Base-by-base conservation (phyloP, 306 rosid genomes). In the Prunus salicina region DNA sequence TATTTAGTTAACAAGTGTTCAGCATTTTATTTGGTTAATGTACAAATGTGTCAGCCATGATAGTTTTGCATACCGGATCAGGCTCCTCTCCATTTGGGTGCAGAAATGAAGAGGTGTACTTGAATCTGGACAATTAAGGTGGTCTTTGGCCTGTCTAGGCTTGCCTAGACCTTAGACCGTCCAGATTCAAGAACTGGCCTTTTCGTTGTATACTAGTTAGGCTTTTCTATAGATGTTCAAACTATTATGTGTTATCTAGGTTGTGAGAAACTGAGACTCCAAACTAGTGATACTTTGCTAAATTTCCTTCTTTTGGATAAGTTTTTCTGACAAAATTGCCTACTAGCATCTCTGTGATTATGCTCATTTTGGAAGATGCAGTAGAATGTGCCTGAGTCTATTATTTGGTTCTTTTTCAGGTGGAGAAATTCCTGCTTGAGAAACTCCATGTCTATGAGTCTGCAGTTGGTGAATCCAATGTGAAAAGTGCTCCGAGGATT, bases 361-460 rank as follows among this genome's bases (percentile, higher is more conserved):
- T 38, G 34, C 52, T 41, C 38, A 9, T 24, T 4, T 22, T 58
- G 64, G 8, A 41, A 68, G 38, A 24, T 43, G 55, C 20, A 4
- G 32, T 14, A 46, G 24, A 67, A 12, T 46, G n/a, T 68, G 41
- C 73, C 60, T 49, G 41, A 15, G 58, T 47, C 24, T 72, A 41
- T 3, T 72, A 3, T 70, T 28, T 52, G 60, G 28, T n/a, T 27
- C 12, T 58, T 69, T 41, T 41, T 15, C 52, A 28, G 47, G 18
- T 70, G 78, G 87, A 80, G 62, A 84, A 87, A 81, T 87, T 52
- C 76, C 88, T 87, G 45, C 85, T 84, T 15, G 81, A 87, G 81
- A 84, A 83, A 73, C 91, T 87, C 0, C 66, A 84, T 19, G 64
- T 34, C 50, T 87, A 87, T 2, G 88, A 87, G 71, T 82, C 91